These are phyloP conservation scores for Ogataea trehalophila DNA, from an alignment of 805 yeast genomes.

Conservation along the genomic window DNA sequence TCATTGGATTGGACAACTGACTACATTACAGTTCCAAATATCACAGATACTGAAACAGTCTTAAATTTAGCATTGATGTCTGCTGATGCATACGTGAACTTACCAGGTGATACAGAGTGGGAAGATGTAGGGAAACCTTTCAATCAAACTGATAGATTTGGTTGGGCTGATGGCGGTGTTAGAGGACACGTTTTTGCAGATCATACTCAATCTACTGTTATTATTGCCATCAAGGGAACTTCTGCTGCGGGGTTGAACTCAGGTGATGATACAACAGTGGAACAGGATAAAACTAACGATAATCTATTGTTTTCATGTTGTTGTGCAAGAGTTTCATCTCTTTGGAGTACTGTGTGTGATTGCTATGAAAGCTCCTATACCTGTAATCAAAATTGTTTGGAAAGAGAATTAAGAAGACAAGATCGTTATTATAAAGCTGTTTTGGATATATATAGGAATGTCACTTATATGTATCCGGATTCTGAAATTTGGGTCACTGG, in stretches of 20 bases:
- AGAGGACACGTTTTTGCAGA: conserved; percentile 87
- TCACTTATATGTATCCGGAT: conserved; percentile 58
- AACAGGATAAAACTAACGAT: conserved; percentile 79
- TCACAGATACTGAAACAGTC: conserved; percentile 69
- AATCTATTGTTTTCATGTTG: conserved; percentile 90
- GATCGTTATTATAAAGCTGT: conserved; percentile 83
- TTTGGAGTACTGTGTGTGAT: conserved; percentile 95
- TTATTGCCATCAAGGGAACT: conserved; percentile 87
- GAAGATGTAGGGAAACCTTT: conserved; percentile 48
- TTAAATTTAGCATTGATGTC: conserved; percentile 78
- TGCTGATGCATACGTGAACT: conserved; percentile 82
- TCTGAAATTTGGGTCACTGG: conserved; percentile 88
- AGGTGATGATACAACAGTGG: conserved; percentile 57
- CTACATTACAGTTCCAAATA: conserved; percentile 59
- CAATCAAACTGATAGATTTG: conserved; percentile 57
- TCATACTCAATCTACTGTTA: conserved; percentile 50
- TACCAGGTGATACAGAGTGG: conserved; percentile 84
- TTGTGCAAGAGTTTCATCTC: conserved; percentile 85
- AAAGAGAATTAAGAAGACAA: conserved; percentile 62
- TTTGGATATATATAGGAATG: conserved; percentile 71
- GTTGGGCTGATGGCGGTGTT: conserved; percentile 83
- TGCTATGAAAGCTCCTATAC: conserved; percentile 81
- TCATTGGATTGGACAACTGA: conserved; percentile 62
- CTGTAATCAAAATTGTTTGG: conserved; percentile 85
- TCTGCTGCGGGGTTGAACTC: conserved; percentile 68